A percentile compares a stretch with the other conserved stretches of the same genome.
Evolutionary conservation across 1,139 yeast species (phyloP).

Genomic region (Nakaseomyces sp.): DNA sequence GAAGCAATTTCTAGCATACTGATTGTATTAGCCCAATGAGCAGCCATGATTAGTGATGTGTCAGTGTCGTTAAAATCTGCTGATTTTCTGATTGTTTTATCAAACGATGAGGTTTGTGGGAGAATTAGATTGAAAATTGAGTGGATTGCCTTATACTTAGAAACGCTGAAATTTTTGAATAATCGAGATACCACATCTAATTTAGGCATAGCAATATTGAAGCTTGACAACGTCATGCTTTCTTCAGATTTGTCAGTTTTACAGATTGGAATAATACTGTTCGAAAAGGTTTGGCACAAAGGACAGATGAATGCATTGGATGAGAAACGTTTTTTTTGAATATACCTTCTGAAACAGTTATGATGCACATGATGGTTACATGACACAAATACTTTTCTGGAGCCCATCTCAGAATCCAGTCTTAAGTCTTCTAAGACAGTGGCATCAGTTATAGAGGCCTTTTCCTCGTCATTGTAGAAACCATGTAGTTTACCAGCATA

Average conservation of each 20-base stretch:
- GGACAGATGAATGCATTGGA: conserved; percentile 45
- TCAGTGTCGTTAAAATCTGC: conserved; percentile 15
- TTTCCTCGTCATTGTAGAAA: conserved; percentile 22
- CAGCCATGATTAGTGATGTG: conserved; percentile 23
- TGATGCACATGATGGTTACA: conserved; percentile 68
- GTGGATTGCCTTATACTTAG: conserved; percentile 13
- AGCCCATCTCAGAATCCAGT: conserved; percentile 26
- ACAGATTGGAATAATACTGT: conserved; percentile 27
- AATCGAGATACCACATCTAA: conserved; percentile 12
- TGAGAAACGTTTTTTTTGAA: conserved; percentile 29
- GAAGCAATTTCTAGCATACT: conserved; percentile 49
- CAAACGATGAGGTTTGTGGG: conserved; percentile 21
- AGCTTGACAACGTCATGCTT: conserved; percentile 10
- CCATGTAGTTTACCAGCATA: conserved; percentile 24
- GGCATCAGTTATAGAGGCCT: conserved; percentile 17
- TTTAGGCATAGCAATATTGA: conserved; percentile 11
- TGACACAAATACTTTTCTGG: conserved; percentile 40
- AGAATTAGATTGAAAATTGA: conserved; percentile 17
- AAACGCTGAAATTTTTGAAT: conserved; percentile 13
- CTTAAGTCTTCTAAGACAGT: conserved; percentile 13
- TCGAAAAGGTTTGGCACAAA: conserved; percentile 52
- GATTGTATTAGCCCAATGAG: conserved; percentile 46
- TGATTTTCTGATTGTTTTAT: conserved; percentile 15
- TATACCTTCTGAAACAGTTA: conserved; percentile 40
- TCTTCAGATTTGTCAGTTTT: conserved; percentile 12